Conservation (phyloP, 2,329 filamentous ascomycete species). For the Ramularia endophylla region DNA sequence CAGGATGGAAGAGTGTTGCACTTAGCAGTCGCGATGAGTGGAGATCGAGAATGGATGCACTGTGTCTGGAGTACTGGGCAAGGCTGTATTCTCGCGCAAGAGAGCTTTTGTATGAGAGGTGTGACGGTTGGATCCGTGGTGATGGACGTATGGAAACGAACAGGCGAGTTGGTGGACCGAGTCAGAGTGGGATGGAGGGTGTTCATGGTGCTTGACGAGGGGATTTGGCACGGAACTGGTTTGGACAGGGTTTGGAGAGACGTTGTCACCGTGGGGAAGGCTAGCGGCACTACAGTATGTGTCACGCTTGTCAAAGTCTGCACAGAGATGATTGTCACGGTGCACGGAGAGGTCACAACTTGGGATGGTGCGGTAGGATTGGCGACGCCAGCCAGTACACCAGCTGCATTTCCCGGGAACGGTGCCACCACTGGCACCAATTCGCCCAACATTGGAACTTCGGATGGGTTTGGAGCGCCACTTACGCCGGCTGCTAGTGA, state of each 20-base stretch:
- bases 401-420: constrained; percentile 22
- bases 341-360: too few species aligned
- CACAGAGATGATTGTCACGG: too few species aligned
- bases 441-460: constrained; percentile 25
- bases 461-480: constrained; percentile 21
- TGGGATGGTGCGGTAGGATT: too few species aligned
- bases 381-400: constrained; percentile 56
- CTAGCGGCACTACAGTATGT: too few species aligned
- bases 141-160: constrained; percentile 72
- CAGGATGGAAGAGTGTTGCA: constrained; percentile 77
- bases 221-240: too few species aligned
- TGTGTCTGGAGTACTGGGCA: constrained; percentile 76
- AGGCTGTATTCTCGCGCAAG: constrained; percentile 65
- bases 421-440: constrained; percentile 19
- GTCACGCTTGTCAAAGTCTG: too few species aligned
- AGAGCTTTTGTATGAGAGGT: constrained; percentile 64
- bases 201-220: constrained; percentile 34
- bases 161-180: constrained; percentile 60
- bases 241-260: too few species aligned
- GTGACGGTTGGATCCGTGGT: constrained; percentile 60
- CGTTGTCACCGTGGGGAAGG: too few species aligned
- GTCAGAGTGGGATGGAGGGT: constrained; percentile 72
- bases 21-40: constrained; percentile 69
- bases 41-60: constrained; percentile 71
- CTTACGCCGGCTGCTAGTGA: constrained; percentile 46